phyloP scores from a whole-genome alignment of 768 basidiomycete species.

The Tricholoma matsutake region DNA sequence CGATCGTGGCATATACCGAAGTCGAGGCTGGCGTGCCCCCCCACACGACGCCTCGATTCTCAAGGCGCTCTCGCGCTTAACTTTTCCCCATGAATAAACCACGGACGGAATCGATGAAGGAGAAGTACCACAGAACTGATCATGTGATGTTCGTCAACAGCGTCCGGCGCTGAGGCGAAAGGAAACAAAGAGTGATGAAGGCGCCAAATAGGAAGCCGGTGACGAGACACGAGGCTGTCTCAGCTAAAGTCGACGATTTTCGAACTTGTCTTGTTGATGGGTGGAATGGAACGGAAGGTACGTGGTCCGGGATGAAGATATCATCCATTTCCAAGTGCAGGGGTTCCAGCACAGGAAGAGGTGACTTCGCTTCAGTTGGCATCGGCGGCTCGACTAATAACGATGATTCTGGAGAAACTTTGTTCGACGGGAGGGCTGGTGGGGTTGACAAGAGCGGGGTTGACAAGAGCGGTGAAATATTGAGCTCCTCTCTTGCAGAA shows the following conservation, averaged over 20 bases:
- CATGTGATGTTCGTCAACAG: slow-evolving; percentile 32
- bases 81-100: neutral
- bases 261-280: slow-evolving; percentile 6
- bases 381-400: neutral
- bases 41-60: too few species aligned
- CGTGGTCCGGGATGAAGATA: neutral
- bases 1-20: neutral
- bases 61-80: too few species aligned
- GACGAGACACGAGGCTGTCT: slow-evolving; percentile 37
- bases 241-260: slow-evolving; percentile 22
- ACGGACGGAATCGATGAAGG: neutral
- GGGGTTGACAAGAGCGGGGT: neutral
- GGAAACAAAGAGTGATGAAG: slow-evolving; percentile 49
- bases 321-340: neutral
- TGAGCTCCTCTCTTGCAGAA: neutral
- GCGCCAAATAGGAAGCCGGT: slow-evolving; percentile 61
- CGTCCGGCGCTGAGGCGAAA: slow-evolving; percentile 46
- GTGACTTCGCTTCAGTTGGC: too few species aligned
- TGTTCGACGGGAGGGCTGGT: neutral
- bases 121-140: neutral
- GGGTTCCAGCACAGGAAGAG: neutral
- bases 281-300: slow-evolving; percentile 15
- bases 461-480: neutral
- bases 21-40: too few species aligned
- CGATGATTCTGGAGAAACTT: neutral